Percentiles rank a stretch among this genome's conserved stretches.
These are phyloP conservation scores for Tilletia walkeri DNA, from an alignment of 1,284 basidiomycete genomes.

Conservation along the genomic window DNA sequence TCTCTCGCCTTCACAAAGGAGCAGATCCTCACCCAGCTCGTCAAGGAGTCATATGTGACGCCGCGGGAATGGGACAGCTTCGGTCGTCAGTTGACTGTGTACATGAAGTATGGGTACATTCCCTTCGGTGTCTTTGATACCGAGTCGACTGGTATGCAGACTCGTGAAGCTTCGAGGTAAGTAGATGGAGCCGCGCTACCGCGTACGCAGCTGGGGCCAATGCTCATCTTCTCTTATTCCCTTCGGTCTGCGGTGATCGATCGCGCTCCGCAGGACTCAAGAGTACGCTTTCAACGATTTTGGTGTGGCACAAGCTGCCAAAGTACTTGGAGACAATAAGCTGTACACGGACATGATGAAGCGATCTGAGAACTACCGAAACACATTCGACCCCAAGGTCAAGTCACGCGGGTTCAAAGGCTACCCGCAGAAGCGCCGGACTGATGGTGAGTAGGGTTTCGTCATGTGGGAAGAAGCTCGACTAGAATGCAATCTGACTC, in stretches of 20 bases:
- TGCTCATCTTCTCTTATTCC: no score
- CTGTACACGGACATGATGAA: conserved; percentile 22
- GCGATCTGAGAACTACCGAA: conserved; percentile 36
- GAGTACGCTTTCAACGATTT: conserved; percentile 48
- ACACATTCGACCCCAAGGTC: conserved; percentile 36
- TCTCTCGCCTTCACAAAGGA: conserved; percentile 24
- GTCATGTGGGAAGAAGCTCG: no score
- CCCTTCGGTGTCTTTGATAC: conserved; percentile 41
- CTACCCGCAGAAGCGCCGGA: conserved; percentile 39
- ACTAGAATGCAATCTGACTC: no score
- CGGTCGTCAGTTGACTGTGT: conserved; percentile 33
- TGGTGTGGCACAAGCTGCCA: conserved; percentile 53
- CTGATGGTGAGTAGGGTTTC: conserved; percentile 20
- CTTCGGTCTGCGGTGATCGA: neutral
- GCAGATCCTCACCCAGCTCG: conserved; percentile 38
- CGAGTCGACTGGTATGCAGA: conserved; percentile 37
- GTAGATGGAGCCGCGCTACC: no score
- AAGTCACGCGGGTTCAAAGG: conserved; percentile 33
- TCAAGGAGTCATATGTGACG: conserved; percentile 56
- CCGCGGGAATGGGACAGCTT: conserved; percentile 39
- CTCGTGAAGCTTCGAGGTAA: conserved; percentile 33
- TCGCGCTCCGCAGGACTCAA: conserved; percentile 29
- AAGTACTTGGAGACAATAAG: conserved; percentile 27
- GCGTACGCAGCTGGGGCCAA: no score
- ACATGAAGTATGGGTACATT: conserved; percentile 36